A percentile compares a stretch with the other conserved stretches of the same genome.
phyloP scores from a whole-genome alignment of 208 protist genomes.

The Crithidia acanthocephali region DNA sequence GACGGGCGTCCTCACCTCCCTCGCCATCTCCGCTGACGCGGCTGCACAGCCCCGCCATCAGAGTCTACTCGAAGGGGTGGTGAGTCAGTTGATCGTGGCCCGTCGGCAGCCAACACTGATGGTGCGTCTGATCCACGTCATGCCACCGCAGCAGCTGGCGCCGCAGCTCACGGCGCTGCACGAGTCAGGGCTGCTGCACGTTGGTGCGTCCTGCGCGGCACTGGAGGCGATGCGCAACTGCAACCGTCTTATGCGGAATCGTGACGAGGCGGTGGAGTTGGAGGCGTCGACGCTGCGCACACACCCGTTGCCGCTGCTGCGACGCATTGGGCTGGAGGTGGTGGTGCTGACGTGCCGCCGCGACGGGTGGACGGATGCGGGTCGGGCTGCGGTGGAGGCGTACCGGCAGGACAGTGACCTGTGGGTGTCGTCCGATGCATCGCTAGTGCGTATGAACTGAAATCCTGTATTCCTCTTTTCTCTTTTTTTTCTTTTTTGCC shows the following conservation, averaged over 20 bases:
- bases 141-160: neutral
- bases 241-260: neutral
- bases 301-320: conserved; percentile 20
- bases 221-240: conserved; percentile 1
- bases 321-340: conserved; percentile 27
- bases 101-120: conserved; percentile 20
- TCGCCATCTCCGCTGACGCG: neutral
- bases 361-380: conserved; percentile 19
- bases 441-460: conserved; percentile 8
- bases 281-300: conserved; percentile 13
- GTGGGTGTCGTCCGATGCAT: conserved; percentile 34
- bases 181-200: conserved; percentile 14
- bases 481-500: no score
- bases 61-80: neutral
- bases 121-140: conserved; percentile 2
- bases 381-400: neutral
- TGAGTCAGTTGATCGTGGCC: neutral
- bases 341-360: neutral
- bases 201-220: conserved; percentile 8
- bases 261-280: neutral
- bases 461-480: conserved; percentile 1
- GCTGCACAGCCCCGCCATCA: neutral
- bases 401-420: conserved; percentile 24
- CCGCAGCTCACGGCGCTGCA: conserved; percentile 17
- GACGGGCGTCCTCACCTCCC: neutral